Conservation (phyloP, 305 asterid genomes). For the Fraxinus floribunda region DNA sequence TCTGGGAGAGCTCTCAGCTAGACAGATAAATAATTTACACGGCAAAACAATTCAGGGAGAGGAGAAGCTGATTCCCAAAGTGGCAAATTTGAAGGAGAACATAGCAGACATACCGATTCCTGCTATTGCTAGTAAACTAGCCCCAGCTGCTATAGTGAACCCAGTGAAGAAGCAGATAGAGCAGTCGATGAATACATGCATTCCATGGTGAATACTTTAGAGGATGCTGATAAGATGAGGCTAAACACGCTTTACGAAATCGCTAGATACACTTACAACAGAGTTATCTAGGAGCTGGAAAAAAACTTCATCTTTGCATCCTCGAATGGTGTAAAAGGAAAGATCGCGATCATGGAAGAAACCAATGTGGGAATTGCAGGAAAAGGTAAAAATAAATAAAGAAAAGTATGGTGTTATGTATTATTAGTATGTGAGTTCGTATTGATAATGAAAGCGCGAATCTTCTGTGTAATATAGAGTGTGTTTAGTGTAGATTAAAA, state of each 20-base stretch:
- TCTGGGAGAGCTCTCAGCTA: too few species aligned
- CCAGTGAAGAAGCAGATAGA: neutral
- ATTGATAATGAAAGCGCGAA: too few species aligned
- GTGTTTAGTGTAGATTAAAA: too few species aligned
- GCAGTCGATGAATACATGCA: constrained; percentile 7
- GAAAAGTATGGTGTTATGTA: too few species aligned
- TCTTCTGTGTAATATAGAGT: too few species aligned
- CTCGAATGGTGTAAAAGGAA: constrained; percentile 22
- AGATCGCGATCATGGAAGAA: constrained; percentile 17
- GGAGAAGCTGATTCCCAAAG: neutral
- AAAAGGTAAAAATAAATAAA: too few species aligned
- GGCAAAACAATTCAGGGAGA: constrained; percentile 7
- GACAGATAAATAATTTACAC: constrained; percentile 24
- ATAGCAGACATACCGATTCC: constrained; percentile 19
- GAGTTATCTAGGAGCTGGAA: constrained; percentile 16
- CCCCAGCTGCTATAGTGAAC: neutral
- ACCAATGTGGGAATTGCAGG: neutral
- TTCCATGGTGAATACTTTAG: constrained; percentile 15
- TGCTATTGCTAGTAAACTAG: neutral
- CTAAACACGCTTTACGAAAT: constrained; percentile 16
- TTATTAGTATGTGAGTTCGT: too few species aligned
- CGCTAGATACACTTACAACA: neutral
- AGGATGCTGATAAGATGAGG: constrained; percentile 26
- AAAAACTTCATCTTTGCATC: constrained; percentile 16
- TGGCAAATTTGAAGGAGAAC: constrained; percentile 28